Base-by-base conservation (phyloP, 805 yeast genomes). In the Komagataella phaffii region DNA sequence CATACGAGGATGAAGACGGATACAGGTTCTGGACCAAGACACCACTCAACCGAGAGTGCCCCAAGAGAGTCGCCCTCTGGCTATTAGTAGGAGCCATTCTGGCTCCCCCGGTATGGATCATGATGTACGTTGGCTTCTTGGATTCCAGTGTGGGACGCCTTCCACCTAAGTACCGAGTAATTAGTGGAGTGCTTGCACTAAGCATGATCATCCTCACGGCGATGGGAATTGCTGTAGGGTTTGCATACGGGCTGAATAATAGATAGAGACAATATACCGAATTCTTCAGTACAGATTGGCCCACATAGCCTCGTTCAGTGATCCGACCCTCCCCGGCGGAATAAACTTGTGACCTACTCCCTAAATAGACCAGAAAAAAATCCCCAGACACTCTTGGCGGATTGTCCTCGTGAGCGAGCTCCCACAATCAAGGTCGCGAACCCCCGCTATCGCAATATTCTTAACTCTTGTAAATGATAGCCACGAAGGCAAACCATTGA, bases 61-160 rank as follows among this genome's bases (percentile, higher is more conserved):
- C 60, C 2, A 47, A 51, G 7, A 14, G 48, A 1, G 54, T 52
- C 6, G 63, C 64, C 1, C 19, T 57, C 6, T 5, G 59, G 2
- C 50, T 62, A 8, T 36, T 64, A 1, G 36, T 59, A 3, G 17
- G 56, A 14, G 58, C 65, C 3, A 48, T 59, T 18, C 10, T 64
- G 14, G 59, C 59, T 14, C 67, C 67, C 10, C 66, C 68, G 7
- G 57, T 64, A 46, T 61, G 62, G 60, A 52, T 62, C 7, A 45
- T 64, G 8, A 60, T 64, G 12, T 56, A 60, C 2, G 52, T 55
- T 2, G 68, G 68, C 7, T 57, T 53, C 43, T 44, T 62, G 12
- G 67, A 64, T 53, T 51, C 50, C 14, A 53, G 53, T 6, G 56
- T 61, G 49, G 68, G 67, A 6, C 52, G 44, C 6, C 45, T 64